Percentiles rank a stretch among this genome's conserved stretches.
phyloP scores from a whole-genome alignment of 306 rosid species.

The Prunus davidiana region DNA sequence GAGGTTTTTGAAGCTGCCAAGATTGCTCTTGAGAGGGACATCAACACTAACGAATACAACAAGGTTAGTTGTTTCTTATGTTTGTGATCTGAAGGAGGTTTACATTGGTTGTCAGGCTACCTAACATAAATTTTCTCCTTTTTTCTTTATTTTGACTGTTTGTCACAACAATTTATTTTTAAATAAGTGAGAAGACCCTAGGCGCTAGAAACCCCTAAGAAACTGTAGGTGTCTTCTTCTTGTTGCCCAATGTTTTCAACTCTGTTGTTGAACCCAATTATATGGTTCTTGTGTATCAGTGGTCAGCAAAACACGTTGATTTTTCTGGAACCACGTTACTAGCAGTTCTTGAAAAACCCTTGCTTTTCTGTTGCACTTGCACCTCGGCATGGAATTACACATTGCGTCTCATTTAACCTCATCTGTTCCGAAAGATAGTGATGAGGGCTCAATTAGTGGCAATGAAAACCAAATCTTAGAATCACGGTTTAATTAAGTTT shows the following conservation, averaged over 20 bases:
- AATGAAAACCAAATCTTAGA: background rate
- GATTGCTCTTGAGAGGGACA: slow-evolving; percentile 54
- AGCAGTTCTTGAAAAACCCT: no score
- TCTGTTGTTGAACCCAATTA: background rate
- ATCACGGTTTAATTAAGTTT: background rate
- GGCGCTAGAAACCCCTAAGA: background rate
- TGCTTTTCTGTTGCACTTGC: no score
- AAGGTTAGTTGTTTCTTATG: slow-evolving; percentile 48
- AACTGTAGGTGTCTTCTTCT: background rate
- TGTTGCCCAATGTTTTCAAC: background rate
- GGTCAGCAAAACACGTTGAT: background rate
- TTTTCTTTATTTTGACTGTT: background rate
- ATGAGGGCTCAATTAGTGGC: no score
- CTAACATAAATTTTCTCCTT: background rate
- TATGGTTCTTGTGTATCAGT: background rate
- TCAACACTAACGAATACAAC: slow-evolving; percentile 56
- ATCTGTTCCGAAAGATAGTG: no score
- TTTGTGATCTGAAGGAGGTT: background rate
- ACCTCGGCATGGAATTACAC: no score
- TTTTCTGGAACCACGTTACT: no score
- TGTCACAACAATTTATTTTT: background rate
- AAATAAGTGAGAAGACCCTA: background rate
- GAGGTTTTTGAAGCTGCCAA: slow-evolving; percentile 69
- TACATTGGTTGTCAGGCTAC: background rate
- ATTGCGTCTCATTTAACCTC: no score